A percentile compares a stretch with the other conserved stretches of the same genome.
phyloP scores from a whole-genome alignment of 2,329 filamentous ascomycete species.

The Ascocoryne sarcoides region DNA sequence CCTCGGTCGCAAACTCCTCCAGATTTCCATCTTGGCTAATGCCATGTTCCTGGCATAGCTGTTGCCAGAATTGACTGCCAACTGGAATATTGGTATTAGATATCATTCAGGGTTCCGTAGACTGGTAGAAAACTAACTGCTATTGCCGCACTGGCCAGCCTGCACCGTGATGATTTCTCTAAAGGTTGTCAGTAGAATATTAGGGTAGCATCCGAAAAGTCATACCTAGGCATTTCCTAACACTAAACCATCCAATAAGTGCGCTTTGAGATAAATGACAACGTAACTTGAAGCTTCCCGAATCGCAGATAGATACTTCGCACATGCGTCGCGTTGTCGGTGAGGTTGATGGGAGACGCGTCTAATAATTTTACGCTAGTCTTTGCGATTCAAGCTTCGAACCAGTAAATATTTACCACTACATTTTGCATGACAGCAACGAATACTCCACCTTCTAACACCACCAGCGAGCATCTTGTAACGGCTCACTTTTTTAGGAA shows the following conservation, averaged over 20 bases:
- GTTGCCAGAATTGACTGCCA: slow-evolving; percentile 97
- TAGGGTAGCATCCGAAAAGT: not conserved
- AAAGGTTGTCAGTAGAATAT: slow-evolving; percentile 6
- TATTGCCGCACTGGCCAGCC: slow-evolving; percentile 98
- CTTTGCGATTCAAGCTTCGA: slow-evolving; percentile 2
- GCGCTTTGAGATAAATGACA: not conserved
- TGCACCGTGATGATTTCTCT: slow-evolving; percentile 99
- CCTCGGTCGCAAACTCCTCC: slow-evolving; percentile 95
- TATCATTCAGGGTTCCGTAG: not conserved
- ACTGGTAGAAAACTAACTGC: slow-evolving; percentile 59
- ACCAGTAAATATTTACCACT: slow-evolving; percentile 14
- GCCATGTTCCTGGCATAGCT: slow-evolving; percentile 94
- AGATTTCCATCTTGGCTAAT: slow-evolving; percentile 97
- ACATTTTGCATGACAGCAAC: not conserved
- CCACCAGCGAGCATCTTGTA: not conserved
- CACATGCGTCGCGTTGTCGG: slow-evolving; percentile 6
- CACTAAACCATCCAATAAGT: slow-evolving; percentile 16
- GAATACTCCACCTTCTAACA: not conserved
- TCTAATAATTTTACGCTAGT: slow-evolving; percentile 2
- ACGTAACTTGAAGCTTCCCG: too few relatives aligned
- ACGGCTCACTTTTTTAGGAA: too few relatives aligned
- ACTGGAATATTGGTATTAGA: slow-evolving; percentile 42
- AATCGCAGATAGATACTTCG: not conserved
- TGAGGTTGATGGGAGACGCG: slow-evolving; percentile 10
- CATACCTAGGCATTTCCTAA: slow-evolving; percentile 31